These are phyloP conservation scores for Plasmodium vinckei DNA, from an alignment of 169 alveolate species.

Conservation along the genomic window DNA sequence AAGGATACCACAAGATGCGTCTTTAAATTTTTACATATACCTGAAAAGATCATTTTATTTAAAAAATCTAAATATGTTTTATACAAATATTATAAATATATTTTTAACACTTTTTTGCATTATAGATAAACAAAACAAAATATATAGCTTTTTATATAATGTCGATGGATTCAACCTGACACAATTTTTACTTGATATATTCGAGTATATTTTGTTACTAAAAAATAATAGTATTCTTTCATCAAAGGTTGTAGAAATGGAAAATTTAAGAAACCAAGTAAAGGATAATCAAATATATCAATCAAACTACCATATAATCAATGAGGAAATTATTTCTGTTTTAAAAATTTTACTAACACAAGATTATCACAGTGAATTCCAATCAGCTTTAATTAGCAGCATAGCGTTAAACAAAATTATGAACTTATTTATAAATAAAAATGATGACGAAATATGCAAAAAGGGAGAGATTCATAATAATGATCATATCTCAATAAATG, in stretches of 20 bases:
- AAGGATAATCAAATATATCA: background rate
- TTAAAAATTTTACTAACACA: background rate
- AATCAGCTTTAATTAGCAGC: conserved; percentile 9
- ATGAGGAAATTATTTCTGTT: conserved; percentile 6
- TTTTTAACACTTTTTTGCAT: conserved; percentile 23
- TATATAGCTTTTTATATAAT: conserved; percentile 27
- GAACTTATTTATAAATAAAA: background rate
- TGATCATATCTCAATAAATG: background rate
- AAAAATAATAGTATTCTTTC: conserved; percentile 36
- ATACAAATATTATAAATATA: conserved; percentile 39
- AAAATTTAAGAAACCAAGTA: background rate
- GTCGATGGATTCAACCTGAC: conserved; percentile 8
- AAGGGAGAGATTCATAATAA: too few relatives aligned
- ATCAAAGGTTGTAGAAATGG: conserved; percentile 39
- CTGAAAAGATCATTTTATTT: conserved; percentile 36
- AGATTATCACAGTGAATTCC: conserved; percentile 6
- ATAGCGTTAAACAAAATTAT: conserved; percentile 6
- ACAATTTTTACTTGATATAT: conserved; percentile 25
- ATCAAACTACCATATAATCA: background rate
- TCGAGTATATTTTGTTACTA: conserved; percentile 17
- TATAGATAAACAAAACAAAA: conserved; percentile 45
- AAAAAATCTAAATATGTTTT: conserved; percentile 34
- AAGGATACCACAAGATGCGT: background rate
- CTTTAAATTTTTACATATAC: conserved; percentile 9
- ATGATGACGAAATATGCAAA: too few relatives aligned